Evolutionary conservation across 2,329 filamentous ascomycete genomes (phyloP).

Genomic region (Phyllosticta citrichinensis): DNA sequence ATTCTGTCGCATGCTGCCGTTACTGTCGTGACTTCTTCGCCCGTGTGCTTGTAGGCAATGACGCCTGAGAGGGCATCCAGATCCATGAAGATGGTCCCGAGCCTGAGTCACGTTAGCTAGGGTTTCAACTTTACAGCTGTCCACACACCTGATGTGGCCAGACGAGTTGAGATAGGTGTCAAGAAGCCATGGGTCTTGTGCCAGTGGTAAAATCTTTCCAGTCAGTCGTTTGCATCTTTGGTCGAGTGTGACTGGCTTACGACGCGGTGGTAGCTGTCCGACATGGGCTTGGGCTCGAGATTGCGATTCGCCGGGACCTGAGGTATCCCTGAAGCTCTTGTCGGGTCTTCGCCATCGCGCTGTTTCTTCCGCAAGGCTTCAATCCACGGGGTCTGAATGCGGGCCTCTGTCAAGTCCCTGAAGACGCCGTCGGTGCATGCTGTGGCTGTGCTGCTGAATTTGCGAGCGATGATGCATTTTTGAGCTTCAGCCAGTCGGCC

Average conservation of each 20-base stretch:
- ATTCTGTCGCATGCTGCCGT: constrained; percentile 56
- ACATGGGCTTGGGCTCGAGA: constrained; percentile 57
- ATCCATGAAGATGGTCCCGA: constrained; percentile 71
- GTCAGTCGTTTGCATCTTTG: constrained; percentile 17
- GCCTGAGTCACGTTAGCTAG: constrained; percentile 22
- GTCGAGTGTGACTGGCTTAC: constrained; percentile 32
- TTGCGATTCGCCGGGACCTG: constrained; percentile 40
- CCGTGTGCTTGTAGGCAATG: constrained; percentile 64
- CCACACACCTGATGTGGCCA: constrained; percentile 48
- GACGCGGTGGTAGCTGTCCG: constrained; percentile 59
- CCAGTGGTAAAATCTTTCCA: constrained; percentile 52
- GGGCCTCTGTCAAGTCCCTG: constrained; percentile 46
- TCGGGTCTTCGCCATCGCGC: constrained; percentile 21
- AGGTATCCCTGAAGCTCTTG: constrained; percentile 22
- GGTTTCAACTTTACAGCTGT: neutral
- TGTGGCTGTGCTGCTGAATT: constrained; percentile 3
- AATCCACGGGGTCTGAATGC: constrained; percentile 58
- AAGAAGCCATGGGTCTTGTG: constrained; percentile 64
- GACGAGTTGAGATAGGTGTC: constrained; percentile 70
- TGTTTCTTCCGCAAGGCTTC: constrained; percentile 51
- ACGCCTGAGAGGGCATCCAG: constrained; percentile 68
- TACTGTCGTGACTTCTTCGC: constrained; percentile 52
- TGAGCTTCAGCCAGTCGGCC: neutral
- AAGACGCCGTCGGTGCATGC: constrained; percentile 49
- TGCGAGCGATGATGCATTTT: neutral